Percentiles rank a stretch among this genome's conserved stretches.
Conservation (phyloP, 164 flowering plant species). For the Echeveria elegans region DNA sequence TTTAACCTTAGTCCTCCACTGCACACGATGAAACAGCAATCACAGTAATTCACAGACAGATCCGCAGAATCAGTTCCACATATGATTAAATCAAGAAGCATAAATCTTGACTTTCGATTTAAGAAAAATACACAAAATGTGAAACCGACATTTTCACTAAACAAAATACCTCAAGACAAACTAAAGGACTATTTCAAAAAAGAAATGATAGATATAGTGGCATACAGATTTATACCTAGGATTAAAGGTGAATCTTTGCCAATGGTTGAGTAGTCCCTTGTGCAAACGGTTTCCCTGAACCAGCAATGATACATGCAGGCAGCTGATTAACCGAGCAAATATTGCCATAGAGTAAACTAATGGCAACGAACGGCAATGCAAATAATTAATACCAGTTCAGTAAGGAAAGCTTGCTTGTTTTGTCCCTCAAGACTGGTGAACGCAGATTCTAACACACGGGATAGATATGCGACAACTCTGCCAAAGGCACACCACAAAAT, state of each 20-base stretch:
- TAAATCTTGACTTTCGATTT: no score
- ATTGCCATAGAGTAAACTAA: background rate
- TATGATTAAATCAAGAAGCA: background rate
- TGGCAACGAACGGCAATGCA: background rate
- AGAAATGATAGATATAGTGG: background rate
- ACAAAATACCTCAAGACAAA: background rate
- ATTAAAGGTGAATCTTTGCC: constrained; percentile 96
- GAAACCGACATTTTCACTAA: background rate
- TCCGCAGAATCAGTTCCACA: background rate
- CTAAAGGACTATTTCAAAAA: background rate
- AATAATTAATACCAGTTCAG: constrained; percentile 67
- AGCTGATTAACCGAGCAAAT: background rate
- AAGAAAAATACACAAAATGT: no score
- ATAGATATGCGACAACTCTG: constrained; percentile 95
- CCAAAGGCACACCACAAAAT: constrained; percentile 8
- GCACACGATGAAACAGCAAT: constrained; percentile 11
- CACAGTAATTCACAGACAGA: background rate
- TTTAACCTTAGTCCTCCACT: constrained; percentile 94
- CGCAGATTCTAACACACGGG: constrained; percentile 92
- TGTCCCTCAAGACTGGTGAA: constrained; percentile 94
- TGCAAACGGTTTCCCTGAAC: constrained; percentile 86
- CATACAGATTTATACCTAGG: constrained; percentile 66
- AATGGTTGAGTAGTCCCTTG: constrained; percentile 80
- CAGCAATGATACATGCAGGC: background rate
- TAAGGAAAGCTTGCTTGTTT: constrained; percentile 91